A percentile compares a stretch with the other conserved stretches of the same genome.
These are phyloP conservation scores for Cyberlindnera amylophila DNA, from an alignment of 805 yeast species.

Conservation along the genomic window DNA sequence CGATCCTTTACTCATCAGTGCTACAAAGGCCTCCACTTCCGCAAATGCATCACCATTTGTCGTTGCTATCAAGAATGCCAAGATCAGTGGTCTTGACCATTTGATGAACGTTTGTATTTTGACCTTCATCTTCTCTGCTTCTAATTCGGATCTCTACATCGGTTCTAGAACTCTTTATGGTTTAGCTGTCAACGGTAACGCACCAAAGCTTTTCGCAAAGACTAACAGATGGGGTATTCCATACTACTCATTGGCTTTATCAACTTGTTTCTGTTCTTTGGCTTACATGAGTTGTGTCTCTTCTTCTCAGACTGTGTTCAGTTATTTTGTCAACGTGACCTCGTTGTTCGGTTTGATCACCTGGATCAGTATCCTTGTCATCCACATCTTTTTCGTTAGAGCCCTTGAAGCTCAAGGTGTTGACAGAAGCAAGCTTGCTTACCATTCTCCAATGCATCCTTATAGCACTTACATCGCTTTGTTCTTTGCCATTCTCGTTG, in stretches of 20 bases:
- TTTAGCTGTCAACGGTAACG: conserved; percentile 64
- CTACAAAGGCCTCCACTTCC: conserved; percentile 42
- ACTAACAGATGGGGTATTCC: conserved; percentile 73
- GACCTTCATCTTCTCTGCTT: conserved; percentile 72
- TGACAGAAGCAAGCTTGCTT: conserved; percentile 39
- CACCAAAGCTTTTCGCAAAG: conserved; percentile 60
- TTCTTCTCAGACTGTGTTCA: conserved; percentile 53
- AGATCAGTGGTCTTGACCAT: conserved; percentile 62
- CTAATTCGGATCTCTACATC: conserved; percentile 71
- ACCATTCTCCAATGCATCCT: conserved; percentile 63
- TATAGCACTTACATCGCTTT: conserved; percentile 60
- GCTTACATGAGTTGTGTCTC: conserved; percentile 66
- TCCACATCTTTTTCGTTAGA: conserved; percentile 58
- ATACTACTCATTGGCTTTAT: conserved; percentile 45
- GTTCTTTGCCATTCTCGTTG: conserved; percentile 45
- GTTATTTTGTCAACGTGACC: conserved; percentile 68
- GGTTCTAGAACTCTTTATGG: conserved; percentile 73
- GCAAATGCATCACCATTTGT: conserved; percentile 85
- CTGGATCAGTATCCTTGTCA: conserved; percentile 65
- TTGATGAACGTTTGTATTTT: conserved; percentile 74
- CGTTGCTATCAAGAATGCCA: conserved; percentile 68
- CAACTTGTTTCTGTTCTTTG: conserved; percentile 49
- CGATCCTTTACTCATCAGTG: conserved; percentile 42
- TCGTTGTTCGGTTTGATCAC: conserved; percentile 72
- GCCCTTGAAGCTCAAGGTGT: conserved; percentile 66